Percentiles rank a stretch among this genome's conserved stretches.
Conservation (phyloP, 768 basidiomycete genomes). For the Amanita jacksonii region DNA sequence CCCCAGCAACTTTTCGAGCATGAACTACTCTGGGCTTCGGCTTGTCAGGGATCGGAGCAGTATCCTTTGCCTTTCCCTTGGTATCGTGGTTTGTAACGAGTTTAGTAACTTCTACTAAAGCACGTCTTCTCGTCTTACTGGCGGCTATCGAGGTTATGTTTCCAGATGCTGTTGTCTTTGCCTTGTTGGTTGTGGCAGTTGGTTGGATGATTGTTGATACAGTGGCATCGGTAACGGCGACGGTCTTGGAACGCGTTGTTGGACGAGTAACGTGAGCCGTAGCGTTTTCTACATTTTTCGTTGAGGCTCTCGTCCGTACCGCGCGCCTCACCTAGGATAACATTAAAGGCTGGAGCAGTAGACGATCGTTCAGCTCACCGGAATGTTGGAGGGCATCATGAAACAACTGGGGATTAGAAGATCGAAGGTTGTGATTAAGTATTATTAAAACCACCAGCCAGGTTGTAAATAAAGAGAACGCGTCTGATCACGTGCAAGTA, state of each 20-base stretch:
- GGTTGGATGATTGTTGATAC: conserved; percentile 8
- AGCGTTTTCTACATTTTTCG: conserved; percentile 61
- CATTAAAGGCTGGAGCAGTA: conserved; percentile 1
- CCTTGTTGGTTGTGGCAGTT: neutral
- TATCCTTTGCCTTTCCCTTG: conserved; percentile 8
- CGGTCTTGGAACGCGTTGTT: conserved; percentile 47
- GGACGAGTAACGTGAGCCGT: conserved; percentile 49
- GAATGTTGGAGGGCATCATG: conserved; percentile 21
- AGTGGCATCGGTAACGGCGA: conserved; percentile 29
- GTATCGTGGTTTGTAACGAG: conserved; percentile 6
- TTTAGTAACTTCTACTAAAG: conserved; percentile 9
- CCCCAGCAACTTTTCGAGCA: conserved; percentile 1
- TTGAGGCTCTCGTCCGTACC: conserved; percentile 41
- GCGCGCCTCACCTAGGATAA: conserved; percentile 50
- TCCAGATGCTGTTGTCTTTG: neutral
- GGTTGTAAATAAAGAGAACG: conserved; percentile 16
- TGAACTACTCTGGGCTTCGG: conserved; percentile 5
- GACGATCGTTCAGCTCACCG: conserved; percentile 17
- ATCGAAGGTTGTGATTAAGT: no score
- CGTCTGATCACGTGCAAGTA: conserved; percentile 10
- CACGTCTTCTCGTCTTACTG: conserved; percentile 18
- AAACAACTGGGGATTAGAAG: conserved; percentile 4
- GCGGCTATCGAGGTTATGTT: neutral
- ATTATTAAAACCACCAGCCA: no score
- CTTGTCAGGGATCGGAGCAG: neutral